These are phyloP conservation scores for Podaxis rugospora DNA, from an alignment of 768 basidiomycete species.

Conservation along the genomic window DNA sequence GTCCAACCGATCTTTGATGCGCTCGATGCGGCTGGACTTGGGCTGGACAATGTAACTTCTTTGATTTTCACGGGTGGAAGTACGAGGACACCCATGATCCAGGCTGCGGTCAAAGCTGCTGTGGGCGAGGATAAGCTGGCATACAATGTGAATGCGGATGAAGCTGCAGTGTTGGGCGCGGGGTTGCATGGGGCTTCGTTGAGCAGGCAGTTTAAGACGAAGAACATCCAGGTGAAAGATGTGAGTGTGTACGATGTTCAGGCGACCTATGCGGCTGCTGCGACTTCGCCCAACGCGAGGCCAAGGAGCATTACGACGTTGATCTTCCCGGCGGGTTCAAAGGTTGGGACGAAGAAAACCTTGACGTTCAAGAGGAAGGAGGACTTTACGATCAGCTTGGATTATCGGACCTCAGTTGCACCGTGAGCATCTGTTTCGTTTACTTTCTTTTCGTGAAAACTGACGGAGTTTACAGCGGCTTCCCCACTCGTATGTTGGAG, in stretches of 20 bases:
- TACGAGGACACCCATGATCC: conserved; percentile 90
- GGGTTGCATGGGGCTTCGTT: conserved; percentile 88
- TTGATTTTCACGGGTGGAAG: conserved; percentile 92
- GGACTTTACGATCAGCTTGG: conserved; percentile 75
- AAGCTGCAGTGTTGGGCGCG: conserved; percentile 90
- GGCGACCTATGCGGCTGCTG: conserved; percentile 68
- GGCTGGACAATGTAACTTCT: conserved; percentile 70
- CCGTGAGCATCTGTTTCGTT: conserved; percentile 39
- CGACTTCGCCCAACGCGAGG: conserved; percentile 40
- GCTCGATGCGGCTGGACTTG: conserved; percentile 58
- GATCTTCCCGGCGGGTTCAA: conserved; percentile 77
- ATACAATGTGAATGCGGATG: conserved; percentile 94
- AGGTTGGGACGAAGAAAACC: conserved; percentile 79
- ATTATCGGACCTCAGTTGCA: conserved; percentile 64
- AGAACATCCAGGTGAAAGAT: conserved; percentile 84
- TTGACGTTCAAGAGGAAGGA: conserved; percentile 81
- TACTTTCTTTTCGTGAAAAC: neutral
- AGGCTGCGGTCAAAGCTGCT: conserved; percentile 68
- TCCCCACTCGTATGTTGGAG: conserved; percentile 71
- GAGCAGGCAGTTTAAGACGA: conserved; percentile 91
- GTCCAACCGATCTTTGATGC: conserved; percentile 74
- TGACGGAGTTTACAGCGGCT: conserved; percentile 41
- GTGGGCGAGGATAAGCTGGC: conserved; percentile 90
- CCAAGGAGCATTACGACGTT: conserved; percentile 70
- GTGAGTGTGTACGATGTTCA: conserved; percentile 71